A percentile compares a stretch with the other conserved stretches of the same genome.
phyloP scores from a whole-genome alignment of 2,329 filamentous ascomycete species.

The Pyrenophora graminea region DNA sequence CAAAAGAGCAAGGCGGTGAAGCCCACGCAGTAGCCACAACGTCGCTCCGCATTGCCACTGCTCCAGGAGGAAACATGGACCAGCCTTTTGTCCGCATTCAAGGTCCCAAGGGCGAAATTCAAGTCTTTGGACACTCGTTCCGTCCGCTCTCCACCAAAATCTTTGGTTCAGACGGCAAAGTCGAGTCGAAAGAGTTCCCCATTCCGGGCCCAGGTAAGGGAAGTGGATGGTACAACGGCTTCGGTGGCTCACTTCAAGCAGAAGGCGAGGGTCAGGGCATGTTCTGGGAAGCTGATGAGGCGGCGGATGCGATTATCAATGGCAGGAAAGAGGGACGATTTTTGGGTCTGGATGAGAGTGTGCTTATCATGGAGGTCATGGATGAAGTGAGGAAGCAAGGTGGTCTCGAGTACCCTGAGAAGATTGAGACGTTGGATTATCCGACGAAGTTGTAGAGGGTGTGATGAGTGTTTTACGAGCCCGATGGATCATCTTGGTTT shows the following conservation, averaged over 20 bases:
- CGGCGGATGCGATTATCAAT: conserved; percentile 73
- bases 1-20: conserved; percentile 54
- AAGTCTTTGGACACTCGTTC: conserved; percentile 74
- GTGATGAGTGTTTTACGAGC: background rate
- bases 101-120: conserved; percentile 79
- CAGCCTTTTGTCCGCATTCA: conserved; percentile 77
- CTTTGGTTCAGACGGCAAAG: conserved; percentile 57
- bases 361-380: conserved; percentile 83
- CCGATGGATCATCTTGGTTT: too few relatives aligned
- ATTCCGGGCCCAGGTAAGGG: conserved; percentile 54
- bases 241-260: conserved; percentile 49
- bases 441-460: conserved; percentile 34
- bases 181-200: conserved; percentile 53
- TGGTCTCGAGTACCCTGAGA: conserved; percentile 65
- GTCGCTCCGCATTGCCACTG: conserved; percentile 54
- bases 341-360: conserved; percentile 71
- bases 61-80: conserved; percentile 58
- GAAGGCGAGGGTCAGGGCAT: conserved; percentile 74
- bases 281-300: conserved; percentile 88
- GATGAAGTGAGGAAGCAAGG: conserved; percentile 69
- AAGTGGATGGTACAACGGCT: conserved; percentile 54
- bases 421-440: conserved; percentile 61
- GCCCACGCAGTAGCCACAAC: conserved; percentile 72
- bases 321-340: conserved; percentile 73
- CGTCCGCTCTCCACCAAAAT: conserved; percentile 69